Base-by-base conservation (phyloP, 352 stramenopile species). In the Globisporangium orthogonon region DNA sequence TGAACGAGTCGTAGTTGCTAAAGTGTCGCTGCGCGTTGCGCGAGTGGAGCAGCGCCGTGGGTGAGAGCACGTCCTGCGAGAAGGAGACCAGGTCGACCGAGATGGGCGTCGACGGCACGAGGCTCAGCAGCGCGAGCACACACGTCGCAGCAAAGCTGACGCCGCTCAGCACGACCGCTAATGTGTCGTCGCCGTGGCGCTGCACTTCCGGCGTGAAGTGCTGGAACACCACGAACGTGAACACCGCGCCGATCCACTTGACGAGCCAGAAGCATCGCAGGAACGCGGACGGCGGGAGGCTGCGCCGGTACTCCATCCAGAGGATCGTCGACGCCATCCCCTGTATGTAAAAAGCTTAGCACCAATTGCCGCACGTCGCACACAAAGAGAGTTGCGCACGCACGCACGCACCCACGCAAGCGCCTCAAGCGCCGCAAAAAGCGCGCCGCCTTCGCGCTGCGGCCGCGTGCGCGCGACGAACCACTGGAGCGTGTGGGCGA, bases 281-380 rank as follows among this genome's bases (percentile, higher is more conserved):
- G 30, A 79, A 70, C 41, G 63, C 40, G 4, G 78, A 89, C 13
- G 78, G 80, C 35, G 76, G 78, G 45, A 75, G 58, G 15, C 76
- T 76, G 11, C 80, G 78, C 2, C 80, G 74, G 63, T 89, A 86
- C 48, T 88, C 80, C 78, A 91, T 91, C 80, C 80, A 91, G 23
- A 91, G 68, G 39, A 89, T 67, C 31, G 63, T 64, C 7, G 66
- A 66, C 30, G 75, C 73, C 59, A 67, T 83, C 4, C 72, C 73
- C 74, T 82, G 44, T 30, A 40, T 1, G 35, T 7, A 2, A 10
- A 11, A 10, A 7, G 35, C 23, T 23, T 23, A 23, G 23, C 23
- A 23, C 23, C 23, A 23, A 23, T 23, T 23, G 23, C 23, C 23
- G 23, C 23, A 23, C 23, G 23, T 23, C 23, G 23, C 23, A 23